Conservation (phyloP, 345 rosid genomes). For the Eucalyptus pauciflora region DNA sequence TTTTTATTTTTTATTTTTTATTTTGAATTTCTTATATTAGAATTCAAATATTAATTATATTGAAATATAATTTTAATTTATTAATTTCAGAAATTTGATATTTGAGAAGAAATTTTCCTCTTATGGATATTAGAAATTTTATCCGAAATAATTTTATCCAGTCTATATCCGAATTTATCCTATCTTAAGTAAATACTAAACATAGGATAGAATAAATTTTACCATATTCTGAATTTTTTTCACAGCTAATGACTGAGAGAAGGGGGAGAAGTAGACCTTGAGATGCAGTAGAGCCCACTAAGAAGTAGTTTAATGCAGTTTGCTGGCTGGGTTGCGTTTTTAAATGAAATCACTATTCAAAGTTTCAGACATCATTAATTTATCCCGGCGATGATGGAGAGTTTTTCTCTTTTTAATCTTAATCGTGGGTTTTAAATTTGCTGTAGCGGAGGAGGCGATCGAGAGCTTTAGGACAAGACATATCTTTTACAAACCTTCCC, state of each 20-base stretch:
- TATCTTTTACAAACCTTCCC: background rate
- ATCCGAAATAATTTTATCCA: no score
- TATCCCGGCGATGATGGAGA: background rate
- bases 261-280: background rate
- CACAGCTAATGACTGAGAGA: no score
- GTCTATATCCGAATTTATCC: fast-evolving
- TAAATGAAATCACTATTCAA: background rate
- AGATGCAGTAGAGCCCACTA: background rate
- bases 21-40: no score
- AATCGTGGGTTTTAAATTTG: background rate
- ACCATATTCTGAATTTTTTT: no score
- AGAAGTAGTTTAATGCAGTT: background rate
- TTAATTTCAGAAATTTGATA: no score
- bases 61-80: no score
- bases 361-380: background rate
- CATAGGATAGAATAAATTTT: no score
- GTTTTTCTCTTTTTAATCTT: background rate
- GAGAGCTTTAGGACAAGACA: background rate
- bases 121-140: no score
- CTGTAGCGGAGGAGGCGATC: background rate
- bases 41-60: no score
- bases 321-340: background rate
- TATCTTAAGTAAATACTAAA: no score
- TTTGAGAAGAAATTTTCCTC: no score
- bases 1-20: no score